A percentile compares a stretch with the other conserved stretches of the same genome.
Conservation (phyloP, 192 early-diverging fungal genomes). For the Backusella sp. region DNA sequence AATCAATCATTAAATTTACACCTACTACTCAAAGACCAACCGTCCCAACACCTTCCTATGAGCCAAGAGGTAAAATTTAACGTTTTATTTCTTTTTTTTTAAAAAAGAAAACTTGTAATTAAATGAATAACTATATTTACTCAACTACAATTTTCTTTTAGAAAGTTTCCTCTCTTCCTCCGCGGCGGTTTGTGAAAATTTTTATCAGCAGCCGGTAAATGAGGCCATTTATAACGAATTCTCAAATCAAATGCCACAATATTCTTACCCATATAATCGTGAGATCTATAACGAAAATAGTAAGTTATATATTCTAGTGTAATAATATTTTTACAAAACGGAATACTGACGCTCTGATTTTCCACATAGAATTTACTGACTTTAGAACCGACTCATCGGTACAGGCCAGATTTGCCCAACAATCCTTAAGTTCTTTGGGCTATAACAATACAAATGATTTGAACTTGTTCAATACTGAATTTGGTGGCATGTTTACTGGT, state of each 20-base stretch:
- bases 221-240: background rate
- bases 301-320: constrained; percentile 1
- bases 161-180: constrained; percentile 11
- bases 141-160: background rate
- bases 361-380: constrained; percentile 6
- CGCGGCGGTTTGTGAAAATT: background rate
- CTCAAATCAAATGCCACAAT: background rate
- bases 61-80: background rate
- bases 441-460: background rate
- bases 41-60: background rate
- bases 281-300: constrained; percentile 9
- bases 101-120: background rate
- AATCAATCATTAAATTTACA: background rate
- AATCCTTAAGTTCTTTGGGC: background rate
- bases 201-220: constrained; percentile 11
- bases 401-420: background rate
- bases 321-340: background rate
- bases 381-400: background rate
- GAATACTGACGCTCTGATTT: background rate
- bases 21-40: background rate
- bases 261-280: background rate
- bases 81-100: background rate
- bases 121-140: background rate
- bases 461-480: background rate
- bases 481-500: background rate